Conservation (phyloP, 2,329 filamentous ascomycete genomes). For the Aspergillus ustus region DNA sequence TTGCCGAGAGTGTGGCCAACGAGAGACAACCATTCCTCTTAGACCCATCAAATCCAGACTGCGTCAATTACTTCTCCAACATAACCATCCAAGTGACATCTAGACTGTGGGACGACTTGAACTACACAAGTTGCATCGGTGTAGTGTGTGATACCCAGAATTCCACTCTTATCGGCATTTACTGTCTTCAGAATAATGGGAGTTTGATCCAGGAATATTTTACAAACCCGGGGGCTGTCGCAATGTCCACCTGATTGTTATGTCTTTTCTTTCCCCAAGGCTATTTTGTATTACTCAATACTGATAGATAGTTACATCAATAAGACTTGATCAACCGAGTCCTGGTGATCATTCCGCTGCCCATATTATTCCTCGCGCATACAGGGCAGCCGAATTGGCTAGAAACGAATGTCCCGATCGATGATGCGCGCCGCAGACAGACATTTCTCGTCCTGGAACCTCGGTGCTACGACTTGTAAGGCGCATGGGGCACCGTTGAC, state of each 20-base stretch:
- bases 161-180: not conserved
- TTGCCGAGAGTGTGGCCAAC: not conserved
- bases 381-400: not conserved
- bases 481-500: slow-evolving; percentile 52
- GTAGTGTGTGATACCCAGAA: not conserved
- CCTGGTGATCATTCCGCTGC: not conserved
- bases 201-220: not conserved
- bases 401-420: slow-evolving; percentile 28
- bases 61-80: not conserved
- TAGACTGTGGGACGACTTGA: not conserved
- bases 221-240: not conserved
- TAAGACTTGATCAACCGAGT: not conserved
- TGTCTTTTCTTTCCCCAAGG: not conserved
- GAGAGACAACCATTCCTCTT: not conserved
- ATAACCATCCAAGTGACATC: not conserved
- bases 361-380: too few species aligned
- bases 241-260: not conserved
- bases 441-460: slow-evolving; percentile 56
- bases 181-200: not conserved
- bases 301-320: not conserved
- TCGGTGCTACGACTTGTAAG: slow-evolving; percentile 53
- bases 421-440: slow-evolving; percentile 38
- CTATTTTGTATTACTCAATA: not conserved
- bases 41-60: not conserved
- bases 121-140: not conserved